Evolutionary conservation across 2,329 filamentous ascomycete species (phyloP), one percentile per base, ranked within the genome.

Genomic region (Epichloe sp.): DNA sequence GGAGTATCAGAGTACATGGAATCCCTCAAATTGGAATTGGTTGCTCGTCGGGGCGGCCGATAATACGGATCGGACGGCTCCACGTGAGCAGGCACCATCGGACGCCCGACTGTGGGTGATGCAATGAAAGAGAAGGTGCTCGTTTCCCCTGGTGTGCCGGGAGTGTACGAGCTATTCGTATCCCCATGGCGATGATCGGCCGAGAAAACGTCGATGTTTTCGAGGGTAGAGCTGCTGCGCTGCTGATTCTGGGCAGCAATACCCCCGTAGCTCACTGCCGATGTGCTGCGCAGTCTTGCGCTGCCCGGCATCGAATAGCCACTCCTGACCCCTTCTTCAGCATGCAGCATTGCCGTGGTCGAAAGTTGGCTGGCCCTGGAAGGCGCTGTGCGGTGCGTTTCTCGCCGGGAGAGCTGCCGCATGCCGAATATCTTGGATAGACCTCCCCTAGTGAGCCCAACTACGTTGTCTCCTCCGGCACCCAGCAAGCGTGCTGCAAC

Each of bases 381-480:
- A 23, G 77, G 74, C 15, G 78, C 79, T 54, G 75, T 77, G 54
- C 78, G 79, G 46, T 80, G 80, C 52, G 79, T 80, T 55, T 78
- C 72, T 47, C 89, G 82, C 56, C 86, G 81, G 12, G 87, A 87
- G 41, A 96, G 73, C 65, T 96, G 89, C 45, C 90, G 85, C 77
- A 90, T 88, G 48, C 90, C 90, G 63, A 96, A 94, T 44, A 90
- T 88, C 69, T 90, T 95, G 58, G 84, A 83, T 50, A 98, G 74
- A 8, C 89, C 91, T 61, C 93, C 93, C 63, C 88, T 75, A 48
- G 82, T 80, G 56, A 85, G 80, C 40, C 83, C 83, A 48, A 76
- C 77, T 40, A 76, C 73, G 57, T 85, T 80, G 58, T 91, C 85
- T 21, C 83, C 85, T 47, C 89, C 93, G 35, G 86, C 90, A 38